Base-by-base conservation (phyloP, 495 filamentous ascomycete species). In the Penicillium steckii region DNA sequence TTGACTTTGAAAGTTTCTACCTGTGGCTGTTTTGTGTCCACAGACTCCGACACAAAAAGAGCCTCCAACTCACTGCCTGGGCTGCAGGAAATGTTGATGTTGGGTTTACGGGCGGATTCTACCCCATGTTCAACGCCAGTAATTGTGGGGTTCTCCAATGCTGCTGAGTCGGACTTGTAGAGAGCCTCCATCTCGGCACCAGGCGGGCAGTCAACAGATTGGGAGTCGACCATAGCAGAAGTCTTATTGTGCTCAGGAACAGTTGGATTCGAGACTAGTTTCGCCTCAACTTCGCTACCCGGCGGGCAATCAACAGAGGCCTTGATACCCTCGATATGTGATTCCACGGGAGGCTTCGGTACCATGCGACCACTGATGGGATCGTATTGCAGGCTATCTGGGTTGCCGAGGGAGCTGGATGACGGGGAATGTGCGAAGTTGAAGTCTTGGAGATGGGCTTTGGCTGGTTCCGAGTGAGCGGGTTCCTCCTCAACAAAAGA, bases 341-440 rank as follows among this genome's bases (percentile, higher is more conserved):
- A 8, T 48, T 57, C 32, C 1, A 35, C 9, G 37, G 58, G 44
- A 41, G 57, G 44, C 41, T 38, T 55, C 1, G 59, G 66, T 9
- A 60, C 53, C 73, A 76, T 76, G 19, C 71, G 66, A 4, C 69
- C 67, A 57, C 64, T 71, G 29, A 76, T 68, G 7, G 73, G 73
- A 29, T 76, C 73, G 29, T 69, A 74, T 27, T 66, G 48, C 27
- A 57, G 58, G 25, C 33, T 40, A 22, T 46, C 35, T 5, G 38
- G 38, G 38, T 41, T 41, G 4, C 38, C 38, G 18, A 41, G 38
- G 12, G 38, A 41, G 21, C 38, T 41, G 33, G 33, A 37, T 9
- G 38, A 41, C 5, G 47, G 22, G 0, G 42, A 48, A 27, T 23
- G 38, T 10, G 38, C 27, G 6, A 45, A 45, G 35, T 50, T 62